Conservation (phyloP, 1,284 basidiomycete genomes). For the Microbotryum scabiosae region DNA sequence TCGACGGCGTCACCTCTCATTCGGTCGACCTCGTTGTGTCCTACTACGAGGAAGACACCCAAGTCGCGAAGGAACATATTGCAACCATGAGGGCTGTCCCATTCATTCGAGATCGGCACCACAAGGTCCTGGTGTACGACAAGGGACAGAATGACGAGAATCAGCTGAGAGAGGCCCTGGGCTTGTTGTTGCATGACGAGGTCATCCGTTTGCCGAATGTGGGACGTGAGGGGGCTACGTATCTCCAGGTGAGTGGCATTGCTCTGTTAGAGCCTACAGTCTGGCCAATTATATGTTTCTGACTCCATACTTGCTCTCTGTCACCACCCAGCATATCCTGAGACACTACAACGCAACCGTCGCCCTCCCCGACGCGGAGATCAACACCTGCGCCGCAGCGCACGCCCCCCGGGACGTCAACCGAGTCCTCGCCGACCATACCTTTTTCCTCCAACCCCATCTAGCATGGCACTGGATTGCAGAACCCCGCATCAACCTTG, state of each 20-base stretch:
- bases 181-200: constrained; percentile 10
- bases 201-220: constrained; percentile 28
- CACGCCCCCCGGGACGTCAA: not conserved
- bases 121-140: constrained; percentile 24
- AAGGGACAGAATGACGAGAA: constrained; percentile 12
- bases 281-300: too few relatives aligned
- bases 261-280: too few relatives aligned
- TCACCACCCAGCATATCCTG: constrained; percentile 21
- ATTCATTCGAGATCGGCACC: constrained; percentile 3
- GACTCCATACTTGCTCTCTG: too few relatives aligned
- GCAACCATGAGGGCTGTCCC: not conserved
- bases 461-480: constrained; percentile 41
- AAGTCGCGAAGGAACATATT: constrained; percentile 3
- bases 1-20: not conserved
- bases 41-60: constrained; percentile 24
- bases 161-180: constrained; percentile 9
- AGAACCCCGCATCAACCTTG: constrained; percentile 34
- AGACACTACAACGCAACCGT: constrained; percentile 21
- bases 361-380: not conserved
- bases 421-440: constrained; percentile 33
- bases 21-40: constrained; percentile 27
- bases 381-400: not conserved
- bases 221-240: constrained; percentile 34
- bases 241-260: constrained; percentile 31
- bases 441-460: constrained; percentile 41